Evolutionary conservation across 495 filamentous ascomycete genomes (phyloP), one percentile per base, ranked within the genome.

Genomic region (Chaetomium tenue): DNA sequence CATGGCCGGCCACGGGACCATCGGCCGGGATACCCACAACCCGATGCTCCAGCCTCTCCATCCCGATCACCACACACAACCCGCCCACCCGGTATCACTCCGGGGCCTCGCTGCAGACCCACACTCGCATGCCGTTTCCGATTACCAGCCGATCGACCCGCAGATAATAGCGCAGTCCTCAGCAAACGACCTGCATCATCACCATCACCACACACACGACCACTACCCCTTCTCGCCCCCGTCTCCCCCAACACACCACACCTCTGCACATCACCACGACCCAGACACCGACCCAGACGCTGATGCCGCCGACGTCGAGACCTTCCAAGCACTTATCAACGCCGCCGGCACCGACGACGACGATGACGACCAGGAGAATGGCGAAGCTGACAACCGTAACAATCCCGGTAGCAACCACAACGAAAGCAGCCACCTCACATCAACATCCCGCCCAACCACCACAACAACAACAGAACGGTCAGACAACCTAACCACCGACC

Each of bases 81-180:
- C 39, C 28, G 4, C 60, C 39, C 70, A n/a, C 69, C 68, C 55
- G 60, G 68, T 18, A 65, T 56, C 44, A 26, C 42, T 74, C 70
- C 20, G 61, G 63, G 8, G 69, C 67, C 60, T 69, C 56, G 52
- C 9, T 55, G 60, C 26, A 69, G 18, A 25, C n/a, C 58, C 58
- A 25, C 48, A 62, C 9, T 75, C 52, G 7, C 26, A 50, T 3
- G 26, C 52, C 52, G 25, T 37, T 42, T 20, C 52, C 8, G 63
- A 47, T 15, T 82, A 79, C 71, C 77, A 80, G 25, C 79, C 79
- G 1, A 81, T 82, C 68, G 78, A 82, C 63, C 80, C 80, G n/a
- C 78, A 81, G 63, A 79, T 82, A 61, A 82, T 82, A 63, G 77
- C 70, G 16, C 79, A 81, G 44, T 66, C 69, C 26, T 52, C 61